phyloP scores from a whole-genome alignment of 345 rosid genomes.

The Sonneratia caseolaris region DNA sequence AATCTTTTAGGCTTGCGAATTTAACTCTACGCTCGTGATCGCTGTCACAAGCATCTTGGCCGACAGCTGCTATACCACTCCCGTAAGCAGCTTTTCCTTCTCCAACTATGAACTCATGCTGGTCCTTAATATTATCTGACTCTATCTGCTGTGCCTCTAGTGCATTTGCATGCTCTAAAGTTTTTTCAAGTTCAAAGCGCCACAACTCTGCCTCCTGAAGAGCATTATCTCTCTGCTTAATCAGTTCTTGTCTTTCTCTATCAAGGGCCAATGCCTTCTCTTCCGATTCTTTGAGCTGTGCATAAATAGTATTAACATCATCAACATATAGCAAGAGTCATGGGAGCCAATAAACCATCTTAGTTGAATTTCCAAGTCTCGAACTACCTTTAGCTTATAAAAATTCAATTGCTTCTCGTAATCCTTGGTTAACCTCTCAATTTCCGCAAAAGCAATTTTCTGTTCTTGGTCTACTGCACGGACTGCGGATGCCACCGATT shows the following conservation, averaged over 20 bases:
- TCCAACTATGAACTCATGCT: conserved; percentile 50
- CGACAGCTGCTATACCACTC: conserved; percentile 25
- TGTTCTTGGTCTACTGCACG: conserved; percentile 79
- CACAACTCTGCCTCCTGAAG: conserved; percentile 79
- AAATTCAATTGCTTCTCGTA: conserved; percentile 55
- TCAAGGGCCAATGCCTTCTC: conserved; percentile 43
- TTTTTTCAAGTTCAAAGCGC: conserved; percentile 92
- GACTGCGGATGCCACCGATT: conserved; percentile 88
- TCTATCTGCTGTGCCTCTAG: conserved; percentile 62
- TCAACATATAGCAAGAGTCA: background rate
- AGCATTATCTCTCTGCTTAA: conserved; percentile 73
- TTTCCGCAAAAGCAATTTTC: conserved; percentile 58
- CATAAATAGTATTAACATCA: conserved; percentile 9
- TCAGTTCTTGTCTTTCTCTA: conserved; percentile 61
- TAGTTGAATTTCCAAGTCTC: background rate
- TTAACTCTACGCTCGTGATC: background rate
- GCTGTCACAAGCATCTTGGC: background rate
- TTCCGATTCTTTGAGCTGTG: conserved; percentile 62
- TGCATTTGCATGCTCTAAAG: conserved; percentile 72
- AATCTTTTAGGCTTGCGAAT: background rate
- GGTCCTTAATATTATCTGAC: conserved; percentile 54
- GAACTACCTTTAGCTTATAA: conserved; percentile 42
- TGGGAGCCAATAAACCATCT: background rate
- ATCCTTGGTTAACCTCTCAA: conserved; percentile 53
- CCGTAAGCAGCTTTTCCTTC: no score